Evolutionary conservation across 306 rosid genomes (phyloP), one percentile per base, ranked within the genome.

Genomic region (Benincasa hispida): DNA sequence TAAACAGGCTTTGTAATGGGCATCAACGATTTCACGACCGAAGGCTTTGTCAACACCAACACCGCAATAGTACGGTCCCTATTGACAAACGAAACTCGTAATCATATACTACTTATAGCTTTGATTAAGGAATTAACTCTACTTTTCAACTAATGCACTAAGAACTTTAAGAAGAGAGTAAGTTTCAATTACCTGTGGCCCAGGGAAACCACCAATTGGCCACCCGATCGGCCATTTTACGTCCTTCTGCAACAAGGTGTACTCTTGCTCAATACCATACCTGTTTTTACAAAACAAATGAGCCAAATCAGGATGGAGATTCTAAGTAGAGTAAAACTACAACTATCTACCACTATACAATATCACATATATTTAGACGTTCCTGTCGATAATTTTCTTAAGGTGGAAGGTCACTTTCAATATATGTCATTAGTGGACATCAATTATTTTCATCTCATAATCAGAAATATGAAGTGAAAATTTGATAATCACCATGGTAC

Each of bases 61-160:
- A 59, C 88, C 91, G 63, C 97, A 91, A 78, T 93, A 93, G 82
- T 93, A 93, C 3, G 98, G 98, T 74, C 98, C 98, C 97, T 93
- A 60, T 56, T 10, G 45, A 25, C 51, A 81, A 47, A 42, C 5
- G 5, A 37, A 66, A 39, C 19, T 21, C 35, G 0, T 1, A 45
- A 72, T 72, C 27, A 50, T 50, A 3, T 48, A 45, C 24, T 14
- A 41, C 6, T 47, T 24, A 11, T 15, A 66, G 19, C 19, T 35
- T 39, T 7, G 15, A 45, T 15, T 24, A 45, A 15, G 37, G 37
- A 45, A 66, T 30, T n/a, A 13, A 65, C 5, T 65, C 42, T 3
- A 14, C 7, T 59, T 25, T 56, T 11, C 30, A 66, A 37, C 73
- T 63, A 10, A 62, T 34, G 0, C 18, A 32, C 18, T 62, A 34